Evolutionary conservation across 2,329 filamentous ascomycete species (phyloP), one percentile per base, ranked within the genome.

Genomic region (Blastomyces gilchristii): DNA sequence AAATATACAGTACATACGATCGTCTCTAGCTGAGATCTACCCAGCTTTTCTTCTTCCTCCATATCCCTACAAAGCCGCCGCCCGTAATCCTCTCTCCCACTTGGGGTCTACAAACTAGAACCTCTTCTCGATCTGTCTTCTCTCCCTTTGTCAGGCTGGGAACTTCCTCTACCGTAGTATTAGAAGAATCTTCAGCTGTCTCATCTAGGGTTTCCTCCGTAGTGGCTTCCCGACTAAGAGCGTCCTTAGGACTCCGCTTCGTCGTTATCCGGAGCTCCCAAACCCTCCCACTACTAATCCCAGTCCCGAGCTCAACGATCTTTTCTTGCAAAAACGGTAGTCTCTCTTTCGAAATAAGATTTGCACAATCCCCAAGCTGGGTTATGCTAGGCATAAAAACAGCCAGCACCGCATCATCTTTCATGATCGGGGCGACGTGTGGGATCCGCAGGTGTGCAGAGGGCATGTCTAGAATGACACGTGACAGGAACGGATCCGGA

Each of bases 371-470:
- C 50, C 82, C 85, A 62, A 93, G 87, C 73, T 93, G 90, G 11
- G 89, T 91, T 64, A 94, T 85, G 68, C 85, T 90, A 0, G 90
- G 90, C 67, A 85, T 86, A 76, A 91, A 94, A 1, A 91, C 80
- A 16, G 88, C 79, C 41, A 93, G 77, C 9, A 83, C 77, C 0
- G 86, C 89, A 69, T 88, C 83, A 1, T 82, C 79, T 49, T 82
- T 83, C 61, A 94, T 74, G 16, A 85, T 83, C 0, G 74, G 74
- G 0, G 76, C 72, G 25, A 80, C 75, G 66, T 79, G 75, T 1
- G 76, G 70, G 49, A 81, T 78, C 54, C 76, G 80, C 12, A 72
- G 67, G 61, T 89, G 79, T 1, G 86, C 82, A 39, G 79, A 80
- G 0, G 90, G 89, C 64, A 94, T 81, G 71, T 94, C 90, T 25